These are phyloP conservation scores for Calonectria pseudoreteaudii DNA, from an alignment of 2,329 filamentous ascomycete genomes.

Conservation along the genomic window DNA sequence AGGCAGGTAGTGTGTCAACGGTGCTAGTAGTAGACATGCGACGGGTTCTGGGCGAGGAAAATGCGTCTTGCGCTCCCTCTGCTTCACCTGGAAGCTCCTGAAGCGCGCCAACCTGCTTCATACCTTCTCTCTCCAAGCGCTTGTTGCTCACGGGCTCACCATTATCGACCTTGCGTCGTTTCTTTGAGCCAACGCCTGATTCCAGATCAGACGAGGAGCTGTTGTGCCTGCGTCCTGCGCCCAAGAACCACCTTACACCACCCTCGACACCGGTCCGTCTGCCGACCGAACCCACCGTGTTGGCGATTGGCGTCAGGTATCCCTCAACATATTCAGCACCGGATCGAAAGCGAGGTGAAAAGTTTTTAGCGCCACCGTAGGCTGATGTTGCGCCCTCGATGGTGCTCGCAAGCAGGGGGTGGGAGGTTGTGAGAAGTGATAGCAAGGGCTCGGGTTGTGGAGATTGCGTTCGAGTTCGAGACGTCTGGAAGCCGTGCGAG, in stretches of 20 bases:
- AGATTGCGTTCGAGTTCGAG: slow-evolving; percentile 48
- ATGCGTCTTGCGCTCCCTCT: slow-evolving; percentile 39
- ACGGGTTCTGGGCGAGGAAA: slow-evolving; percentile 53
- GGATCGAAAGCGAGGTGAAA: slow-evolving; percentile 89
- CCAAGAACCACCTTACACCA: slow-evolving; percentile 86
- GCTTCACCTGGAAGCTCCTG: slow-evolving; percentile 34
- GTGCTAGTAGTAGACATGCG: slow-evolving; percentile 75
- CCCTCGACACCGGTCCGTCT: slow-evolving; percentile 89
- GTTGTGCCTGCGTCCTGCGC: slow-evolving; percentile 65
- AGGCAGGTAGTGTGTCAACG: slow-evolving; percentile 83
- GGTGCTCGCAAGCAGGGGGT: slow-evolving; percentile 86
- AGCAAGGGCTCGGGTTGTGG: slow-evolving; percentile 82
- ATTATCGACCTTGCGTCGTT: slow-evolving; percentile 68
- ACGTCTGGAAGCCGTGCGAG: slow-evolving; percentile 47
- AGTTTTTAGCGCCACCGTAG: slow-evolving; percentile 89
- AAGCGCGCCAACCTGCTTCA: slow-evolving; percentile 40
- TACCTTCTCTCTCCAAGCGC: slow-evolving; percentile 42
- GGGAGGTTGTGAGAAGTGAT: slow-evolving; percentile 86
- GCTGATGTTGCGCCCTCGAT: slow-evolving; percentile 87
- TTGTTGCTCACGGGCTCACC: slow-evolving; percentile 47
- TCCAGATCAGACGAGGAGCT: slow-evolving; percentile 61
- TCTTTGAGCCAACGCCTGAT: slow-evolving; percentile 60
- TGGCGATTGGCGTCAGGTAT: slow-evolving; percentile 86
- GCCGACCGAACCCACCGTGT: slow-evolving; percentile 86
- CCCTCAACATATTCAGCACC: slow-evolving; percentile 92